Evolutionary conservation across 1,284 basidiomycete species (phyloP), one percentile per base, ranked within the genome.

Genomic region (Sphaerobolus stellatus): DNA sequence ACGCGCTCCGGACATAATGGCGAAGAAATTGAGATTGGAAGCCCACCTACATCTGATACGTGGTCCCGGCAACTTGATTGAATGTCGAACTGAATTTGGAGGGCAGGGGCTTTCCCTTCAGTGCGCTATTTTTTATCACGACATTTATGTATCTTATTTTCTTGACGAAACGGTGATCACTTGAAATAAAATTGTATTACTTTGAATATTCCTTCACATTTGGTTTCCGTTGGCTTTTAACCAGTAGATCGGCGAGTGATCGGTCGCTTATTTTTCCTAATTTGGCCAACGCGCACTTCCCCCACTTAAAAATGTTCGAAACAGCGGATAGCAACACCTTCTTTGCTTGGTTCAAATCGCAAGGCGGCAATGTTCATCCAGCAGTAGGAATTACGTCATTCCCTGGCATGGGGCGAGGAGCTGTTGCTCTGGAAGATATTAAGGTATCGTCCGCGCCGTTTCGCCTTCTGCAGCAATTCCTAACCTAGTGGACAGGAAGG

Each of bases 371-470:
- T 20, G 61, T 74, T 29, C 65, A 68, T 48, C 29, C 62, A 4
- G 57, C 63, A 41, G 48, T 82, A 69, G 77, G 76, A 31, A 69
- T 87, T 61, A 68, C 72, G 34, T 68, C 75, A 47, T 77, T 88
- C 66, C 73, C 79, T 38, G 75, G 69, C 2, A 79, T 77, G 62
- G 91, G 90, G 22, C 79, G 88, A 22, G 91, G 90, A 22, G 85
- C 82, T 4, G 65, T 91, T 34, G 92, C 92, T 0, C 67, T 86
- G 24, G 71, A 75, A 58, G 81, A 92, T 65, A 84, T 95, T 58
- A 77, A 84, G 47, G 90, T 90, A 62, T 66, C 20, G 13, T 24
- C 36, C 45, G 18, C 28, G 56, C 27, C 28, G 1, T 1, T 31
- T 8, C 5, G 45, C 33, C 28, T 18, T 29, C 13, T 46, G n/a